Base-by-base conservation (phyloP, 106 monocot species). In the Hemerocallis citrina region DNA sequence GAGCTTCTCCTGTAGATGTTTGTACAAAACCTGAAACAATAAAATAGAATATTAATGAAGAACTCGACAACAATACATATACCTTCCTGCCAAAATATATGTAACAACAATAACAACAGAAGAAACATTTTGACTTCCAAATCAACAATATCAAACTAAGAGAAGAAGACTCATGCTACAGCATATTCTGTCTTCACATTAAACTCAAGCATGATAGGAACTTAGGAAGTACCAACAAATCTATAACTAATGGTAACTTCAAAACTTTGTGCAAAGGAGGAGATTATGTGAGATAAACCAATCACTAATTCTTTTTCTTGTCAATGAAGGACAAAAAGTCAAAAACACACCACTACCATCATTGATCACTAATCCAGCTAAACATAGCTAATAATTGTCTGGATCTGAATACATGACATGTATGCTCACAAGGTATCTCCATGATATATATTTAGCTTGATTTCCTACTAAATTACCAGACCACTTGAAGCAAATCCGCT, bases 1-100 rank as follows among this genome's bases (percentile, higher is more conserved):
- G 13, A 91, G 91, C 56, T 75, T 96, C 77, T 96, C 90, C 47
- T 96, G 96, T 57, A 96, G 67, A 79, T 96, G 91, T 54, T 69
- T 76, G 64, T 91, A 96, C 61, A 96, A 68, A 74, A 85, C 69
- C 96, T 96, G 79, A 57, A 88, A 58, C 61, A 91, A 57, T 15
- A 55, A 44, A 35, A 61, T 30, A 29, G 8, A 7, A 34, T 40
- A 23, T 46, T 21, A 59, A 8, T 58, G 22, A 47, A 58, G 29
- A 68, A 17, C 17, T 36, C 22, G 22, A 54, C n/a, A 17, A 14
- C 44, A 57, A 23, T 16, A 30, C 22, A 15, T 56, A 21, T 12
- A 56, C 12, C 56, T 28, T 56, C 57, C 35, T 32, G 41, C 2
- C 23, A 7, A 33, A 65, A 65, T 16, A 13, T 61, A 6, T 38